These are phyloP conservation scores for Coemansia erecta DNA, from an alignment of 192 early-diverging fungal genomes.

Conservation along the genomic window DNA sequence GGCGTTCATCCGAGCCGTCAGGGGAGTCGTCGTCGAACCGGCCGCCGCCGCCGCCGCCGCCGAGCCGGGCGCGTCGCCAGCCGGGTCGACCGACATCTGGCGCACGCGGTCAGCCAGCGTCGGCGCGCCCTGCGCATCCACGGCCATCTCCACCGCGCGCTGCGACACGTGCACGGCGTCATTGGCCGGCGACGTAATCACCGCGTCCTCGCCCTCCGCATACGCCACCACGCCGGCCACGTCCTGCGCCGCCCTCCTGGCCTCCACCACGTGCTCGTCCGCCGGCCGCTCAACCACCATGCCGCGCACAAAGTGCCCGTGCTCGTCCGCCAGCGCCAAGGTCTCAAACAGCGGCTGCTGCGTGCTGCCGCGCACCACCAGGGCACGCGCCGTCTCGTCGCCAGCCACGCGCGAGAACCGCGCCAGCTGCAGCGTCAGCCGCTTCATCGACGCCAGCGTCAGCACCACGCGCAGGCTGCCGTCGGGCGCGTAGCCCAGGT, in stretches of 20 bases:
- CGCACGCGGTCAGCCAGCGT: slow-evolving; percentile 43
- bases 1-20: slow-evolving; percentile 8
- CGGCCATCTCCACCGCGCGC: slow-evolving; percentile 6
- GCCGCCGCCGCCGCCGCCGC: background rate
- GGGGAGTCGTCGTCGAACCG: background rate
- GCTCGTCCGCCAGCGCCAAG: slow-evolving; percentile 23
- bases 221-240: slow-evolving; percentile 14
- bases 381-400: slow-evolving; percentile 24
- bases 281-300: slow-evolving; percentile 23
- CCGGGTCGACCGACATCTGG: slow-evolving; percentile 27
- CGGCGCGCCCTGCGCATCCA: slow-evolving; percentile 3
- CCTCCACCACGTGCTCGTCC: slow-evolving; percentile 17
- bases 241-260: background rate
- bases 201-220: slow-evolving; percentile 17
- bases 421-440: slow-evolving; percentile 14
- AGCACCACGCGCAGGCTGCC: slow-evolving; percentile 19
- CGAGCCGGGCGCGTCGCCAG: background rate
- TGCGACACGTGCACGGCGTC: slow-evolving; percentile 21
- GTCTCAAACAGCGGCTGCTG: slow-evolving; percentile 40
- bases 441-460: slow-evolving; percentile 1
- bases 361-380: slow-evolving; percentile 40
- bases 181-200: slow-evolving; percentile 9
- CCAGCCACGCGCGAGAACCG: slow-evolving; percentile 42
- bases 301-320: slow-evolving; percentile 29
- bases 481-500: slow-evolving; percentile 30